These are phyloP conservation scores for Leptosphaerulina australis DNA, from an alignment of 2,329 filamentous ascomycete genomes.

Conservation along the genomic window DNA sequence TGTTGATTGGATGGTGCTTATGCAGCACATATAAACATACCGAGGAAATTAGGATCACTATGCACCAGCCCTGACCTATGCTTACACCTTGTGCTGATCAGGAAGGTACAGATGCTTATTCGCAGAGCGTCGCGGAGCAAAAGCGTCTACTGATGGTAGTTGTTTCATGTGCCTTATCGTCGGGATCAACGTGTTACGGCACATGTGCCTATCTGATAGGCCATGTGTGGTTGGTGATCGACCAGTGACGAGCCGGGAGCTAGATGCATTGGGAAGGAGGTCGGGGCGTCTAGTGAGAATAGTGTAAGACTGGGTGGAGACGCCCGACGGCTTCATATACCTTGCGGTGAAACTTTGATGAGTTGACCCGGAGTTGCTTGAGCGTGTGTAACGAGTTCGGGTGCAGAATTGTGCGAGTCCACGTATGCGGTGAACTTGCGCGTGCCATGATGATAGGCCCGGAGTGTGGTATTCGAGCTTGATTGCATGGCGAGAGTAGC, in stretches of 20 bases:
- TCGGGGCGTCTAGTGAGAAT: constrained; percentile 1
- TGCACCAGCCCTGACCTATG: neutral
- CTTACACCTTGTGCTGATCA: constrained; percentile 21
- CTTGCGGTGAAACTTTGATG: neutral
- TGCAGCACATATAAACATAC: constrained; percentile 6
- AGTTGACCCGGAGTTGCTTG: neutral
- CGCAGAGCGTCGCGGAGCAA: constrained; percentile 2
- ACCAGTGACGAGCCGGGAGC: constrained; percentile 6
- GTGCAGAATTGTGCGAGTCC: neutral
- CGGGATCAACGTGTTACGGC: constrained; percentile 16
- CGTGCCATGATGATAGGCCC: neutral
- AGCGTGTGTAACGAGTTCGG: neutral
- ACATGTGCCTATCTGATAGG: constrained; percentile 36
- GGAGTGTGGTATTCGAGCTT: neutral
- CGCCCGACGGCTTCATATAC: constrained; percentile 1
- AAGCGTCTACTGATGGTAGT: constrained; percentile 12
- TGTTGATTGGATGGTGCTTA: constrained; percentile 13
- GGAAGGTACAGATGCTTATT: constrained; percentile 31
- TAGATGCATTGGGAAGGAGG: constrained; percentile 13
- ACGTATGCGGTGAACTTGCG: neutral
- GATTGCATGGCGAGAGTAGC: no score
- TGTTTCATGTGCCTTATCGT: constrained; percentile 31
- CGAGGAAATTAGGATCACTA: constrained; percentile 12
- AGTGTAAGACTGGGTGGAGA: constrained; percentile 3
- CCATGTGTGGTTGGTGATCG: constrained; percentile 27